Percentiles rank a stretch among this genome's conserved stretches.
Conservation (phyloP, 192 early-diverging fungal genomes). For the Backusella luteola region DNA sequence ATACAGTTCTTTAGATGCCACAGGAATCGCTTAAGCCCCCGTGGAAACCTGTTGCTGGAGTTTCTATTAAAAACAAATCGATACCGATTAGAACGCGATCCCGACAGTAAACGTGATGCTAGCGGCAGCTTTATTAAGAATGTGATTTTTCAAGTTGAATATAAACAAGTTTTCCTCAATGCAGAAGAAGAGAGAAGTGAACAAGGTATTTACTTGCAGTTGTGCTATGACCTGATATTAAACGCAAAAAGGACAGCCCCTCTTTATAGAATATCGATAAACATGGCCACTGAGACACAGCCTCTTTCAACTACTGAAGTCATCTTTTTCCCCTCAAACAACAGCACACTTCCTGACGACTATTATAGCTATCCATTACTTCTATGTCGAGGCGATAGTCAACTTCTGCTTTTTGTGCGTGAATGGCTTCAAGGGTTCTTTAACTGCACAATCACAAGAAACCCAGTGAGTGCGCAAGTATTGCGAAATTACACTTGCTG, state of each 20-base stretch:
- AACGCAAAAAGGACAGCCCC: not conserved
- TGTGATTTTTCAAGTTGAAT: not conserved
- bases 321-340: not conserved
- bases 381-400: not conserved
- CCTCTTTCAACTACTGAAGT: not conserved
- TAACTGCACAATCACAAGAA: not conserved
- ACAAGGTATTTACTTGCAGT: not conserved
- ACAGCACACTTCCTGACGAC: not conserved
- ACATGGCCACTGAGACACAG: not conserved
- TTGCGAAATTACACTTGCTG: not conserved
- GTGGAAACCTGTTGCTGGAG: not conserved
- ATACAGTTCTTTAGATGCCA: not conserved
- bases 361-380: not conserved
- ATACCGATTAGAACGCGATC: not conserved
- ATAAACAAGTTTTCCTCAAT: not conserved
- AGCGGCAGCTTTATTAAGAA: not conserved
- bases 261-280: not conserved
- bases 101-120: not conserved
- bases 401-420: not conserved
- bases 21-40: not conserved
- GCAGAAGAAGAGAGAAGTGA: not conserved
- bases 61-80: not conserved
- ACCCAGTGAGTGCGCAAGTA: not conserved
- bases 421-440: not conserved
- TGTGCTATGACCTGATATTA: not conserved